These are phyloP conservation scores for Phytopythium oedochilum DNA, from an alignment of 352 stramenopile genomes.

Conservation along the genomic window DNA sequence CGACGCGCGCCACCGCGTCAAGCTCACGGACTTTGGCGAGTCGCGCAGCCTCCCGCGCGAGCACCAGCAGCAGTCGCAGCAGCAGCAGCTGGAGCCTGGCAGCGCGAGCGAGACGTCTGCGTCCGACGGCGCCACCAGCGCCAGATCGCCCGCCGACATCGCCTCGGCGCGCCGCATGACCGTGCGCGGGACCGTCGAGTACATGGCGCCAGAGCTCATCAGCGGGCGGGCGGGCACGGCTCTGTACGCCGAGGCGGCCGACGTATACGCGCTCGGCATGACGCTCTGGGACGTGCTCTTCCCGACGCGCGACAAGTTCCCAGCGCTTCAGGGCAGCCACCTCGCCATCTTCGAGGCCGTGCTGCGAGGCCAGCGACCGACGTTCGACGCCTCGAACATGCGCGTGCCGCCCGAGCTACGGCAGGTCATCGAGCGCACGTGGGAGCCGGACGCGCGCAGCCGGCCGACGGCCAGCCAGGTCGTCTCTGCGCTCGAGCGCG, in stretches of 20 bases:
- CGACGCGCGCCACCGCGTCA: constrained; percentile 37
- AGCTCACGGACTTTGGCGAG: constrained; percentile 60
- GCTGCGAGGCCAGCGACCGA: constrained; percentile 46
- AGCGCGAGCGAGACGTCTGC: background rate
- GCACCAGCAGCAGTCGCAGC: background rate
- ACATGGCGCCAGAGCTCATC: constrained; percentile 82
- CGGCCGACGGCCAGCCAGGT: constrained; percentile 25
- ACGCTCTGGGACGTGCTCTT: constrained; percentile 78
- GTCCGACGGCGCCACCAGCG: constrained; percentile 11
- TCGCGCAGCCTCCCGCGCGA: constrained; percentile 31
- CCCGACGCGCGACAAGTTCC: constrained; percentile 60
- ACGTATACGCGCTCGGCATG: constrained; percentile 71
- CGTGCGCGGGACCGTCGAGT: constrained; percentile 70
- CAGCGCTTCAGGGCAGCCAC: constrained; percentile 21
- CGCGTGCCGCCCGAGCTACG: constrained; percentile 27
- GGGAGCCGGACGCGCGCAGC: constrained; percentile 15
- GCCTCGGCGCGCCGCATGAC: constrained; percentile 39
- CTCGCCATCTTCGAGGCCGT: constrained; percentile 71
- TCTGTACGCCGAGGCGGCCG: constrained; percentile 61
- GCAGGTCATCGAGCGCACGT: constrained; percentile 38
- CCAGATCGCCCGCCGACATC: too few species aligned
- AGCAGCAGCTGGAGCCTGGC: background rate
- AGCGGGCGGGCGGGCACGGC: constrained; percentile 61
- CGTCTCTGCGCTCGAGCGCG: constrained; percentile 17
- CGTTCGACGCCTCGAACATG: constrained; percentile 16